Conservation (phyloP, 1,284 basidiomycete genomes). For the Inonotus hispidus region DNA sequence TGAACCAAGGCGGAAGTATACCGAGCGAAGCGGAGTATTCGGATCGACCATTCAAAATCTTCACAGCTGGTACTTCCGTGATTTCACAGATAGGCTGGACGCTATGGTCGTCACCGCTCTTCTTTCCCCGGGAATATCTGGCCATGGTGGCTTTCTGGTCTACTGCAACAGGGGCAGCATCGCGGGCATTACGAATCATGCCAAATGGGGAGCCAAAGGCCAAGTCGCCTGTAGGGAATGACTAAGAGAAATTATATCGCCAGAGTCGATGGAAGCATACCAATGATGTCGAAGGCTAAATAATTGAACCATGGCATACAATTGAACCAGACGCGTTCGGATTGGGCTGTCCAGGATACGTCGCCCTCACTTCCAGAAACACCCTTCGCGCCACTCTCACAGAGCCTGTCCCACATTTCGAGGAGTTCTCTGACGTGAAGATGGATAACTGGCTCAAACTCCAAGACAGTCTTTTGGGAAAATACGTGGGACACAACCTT, state of each 20-base stretch:
- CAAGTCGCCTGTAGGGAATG: conserved; percentile 55
- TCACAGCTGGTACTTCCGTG: conserved; percentile 74
- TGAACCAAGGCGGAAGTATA: conserved; percentile 59
- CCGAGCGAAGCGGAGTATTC: conserved; percentile 74
- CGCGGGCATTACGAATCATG: conserved; percentile 75
- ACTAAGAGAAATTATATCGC: background rate
- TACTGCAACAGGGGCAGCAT: conserved; percentile 61
- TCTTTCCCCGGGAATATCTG: conserved; percentile 46
- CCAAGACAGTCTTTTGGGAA: conserved; percentile 69
- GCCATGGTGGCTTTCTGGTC: conserved; percentile 47
- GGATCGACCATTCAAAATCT: conserved; percentile 86
- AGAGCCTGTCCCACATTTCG: conserved; percentile 77
- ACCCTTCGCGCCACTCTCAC: conserved; percentile 48
- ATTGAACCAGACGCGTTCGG: conserved; percentile 68
- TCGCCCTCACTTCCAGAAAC: conserved; percentile 56
- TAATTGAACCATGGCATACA: conserved; percentile 72
- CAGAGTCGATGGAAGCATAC: conserved; percentile 23
- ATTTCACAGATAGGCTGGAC: conserved; percentile 54
- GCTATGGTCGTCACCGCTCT: conserved; percentile 77
- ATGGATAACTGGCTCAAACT: conserved; percentile 76
- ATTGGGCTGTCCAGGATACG: conserved; percentile 55
- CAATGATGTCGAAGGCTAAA: conserved; percentile 87
- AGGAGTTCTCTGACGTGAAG: conserved; percentile 60
- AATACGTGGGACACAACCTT: conserved; percentile 43
- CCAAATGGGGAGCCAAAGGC: conserved; percentile 87